Percentiles rank a stretch among this genome's conserved stretches.
These are phyloP conservation scores for Mycena maculata DNA, from an alignment of 768 basidiomycete genomes.

Conservation along the genomic window DNA sequence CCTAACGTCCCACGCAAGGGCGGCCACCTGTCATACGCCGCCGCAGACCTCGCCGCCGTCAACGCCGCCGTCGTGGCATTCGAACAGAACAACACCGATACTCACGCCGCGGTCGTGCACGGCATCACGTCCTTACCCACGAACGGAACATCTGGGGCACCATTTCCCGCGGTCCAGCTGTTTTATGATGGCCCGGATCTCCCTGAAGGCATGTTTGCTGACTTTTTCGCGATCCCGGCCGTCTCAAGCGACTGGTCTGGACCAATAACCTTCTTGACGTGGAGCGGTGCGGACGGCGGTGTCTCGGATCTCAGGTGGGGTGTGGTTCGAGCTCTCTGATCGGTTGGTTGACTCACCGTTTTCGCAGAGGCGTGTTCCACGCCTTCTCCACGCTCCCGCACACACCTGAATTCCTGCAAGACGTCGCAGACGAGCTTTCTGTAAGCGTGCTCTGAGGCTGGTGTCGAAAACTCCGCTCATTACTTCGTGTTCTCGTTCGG, in stretches of 20 bases:
- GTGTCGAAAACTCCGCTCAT: background rate
- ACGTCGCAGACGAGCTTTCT: conserved; percentile 25
- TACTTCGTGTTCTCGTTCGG: background rate
- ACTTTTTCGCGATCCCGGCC: conserved; percentile 28
- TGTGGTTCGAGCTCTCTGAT: background rate
- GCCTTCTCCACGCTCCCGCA: conserved; percentile 29
- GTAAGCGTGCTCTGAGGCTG: background rate
- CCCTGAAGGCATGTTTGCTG: conserved; percentile 24
- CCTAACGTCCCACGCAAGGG: conserved; percentile 1
- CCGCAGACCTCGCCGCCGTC: conserved; percentile 1
- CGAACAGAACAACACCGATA: conserved; percentile 20
- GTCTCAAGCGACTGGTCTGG: conserved; percentile 12
- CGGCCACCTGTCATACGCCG: conserved; percentile 11
- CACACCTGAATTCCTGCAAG: conserved; percentile 28
- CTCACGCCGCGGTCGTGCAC: conserved; percentile 13
- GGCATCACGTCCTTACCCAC: conserved; percentile 13
- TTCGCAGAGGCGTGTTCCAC: conserved; percentile 24
- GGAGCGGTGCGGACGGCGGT: conserved; percentile 26
- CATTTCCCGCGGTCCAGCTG: conserved; percentile 13
- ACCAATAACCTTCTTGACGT: conserved; percentile 22
- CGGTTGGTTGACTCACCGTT: background rate
- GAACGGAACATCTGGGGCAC: conserved; percentile 13
- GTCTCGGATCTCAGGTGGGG: conserved; percentile 23
- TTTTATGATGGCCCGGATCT: conserved; percentile 22
- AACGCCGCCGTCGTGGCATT: conserved; percentile 26